Evolutionary conservation across 2,329 filamentous ascomycete species (phyloP), one percentile per base, ranked within the genome.

Genomic region (Diaporthe nobilis): DNA sequence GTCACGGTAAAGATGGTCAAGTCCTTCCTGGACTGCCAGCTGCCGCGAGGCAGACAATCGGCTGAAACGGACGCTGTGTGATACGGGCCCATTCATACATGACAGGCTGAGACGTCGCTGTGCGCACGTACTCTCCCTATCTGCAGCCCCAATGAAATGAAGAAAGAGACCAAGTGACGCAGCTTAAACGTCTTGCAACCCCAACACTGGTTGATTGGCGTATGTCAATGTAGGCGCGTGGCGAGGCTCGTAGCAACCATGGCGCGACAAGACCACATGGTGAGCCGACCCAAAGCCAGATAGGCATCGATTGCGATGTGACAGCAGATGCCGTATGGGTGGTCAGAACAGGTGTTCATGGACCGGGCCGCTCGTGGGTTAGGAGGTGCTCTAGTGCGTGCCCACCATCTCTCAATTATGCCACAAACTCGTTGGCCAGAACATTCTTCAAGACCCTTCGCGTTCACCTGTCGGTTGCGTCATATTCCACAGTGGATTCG

Each of bases 31-130:
- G 17, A 9, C 13, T 39, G 22, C 4, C 55, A 61, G 47, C 70
- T 72, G 70, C 70, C 55, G 42, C 42, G 44, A 2, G 17, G 28
- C 42, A 34, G 39, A 3, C 6, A 20, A 25, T 37, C 28, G 20
- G 31, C 17, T 49, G 70, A 60, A 49, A 72, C 70, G 20, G 42
- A 39, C 42, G 70, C 55, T 47, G 51, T 71, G 51, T 3, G n/a
- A 61, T 47, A 1, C 22, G 22, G 31, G 49, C n/a, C 31, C 22
- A 9, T 55, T 55, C 42, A 37, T 22, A 25, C 7, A 20, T 28
- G n/a, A 28, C 6, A 57, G 39, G 68, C 13, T 13, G 42, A 20
- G 25, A n/a, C 15, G 7, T 15, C 9, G 17, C 25, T 17, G 9
- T 6, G 25, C 42, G 31, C 15, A 31, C 10, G 9, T 58, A 25